phyloP scores from a whole-genome alignment of 257 asterid species.

The Pogostemon cablin region DNA sequence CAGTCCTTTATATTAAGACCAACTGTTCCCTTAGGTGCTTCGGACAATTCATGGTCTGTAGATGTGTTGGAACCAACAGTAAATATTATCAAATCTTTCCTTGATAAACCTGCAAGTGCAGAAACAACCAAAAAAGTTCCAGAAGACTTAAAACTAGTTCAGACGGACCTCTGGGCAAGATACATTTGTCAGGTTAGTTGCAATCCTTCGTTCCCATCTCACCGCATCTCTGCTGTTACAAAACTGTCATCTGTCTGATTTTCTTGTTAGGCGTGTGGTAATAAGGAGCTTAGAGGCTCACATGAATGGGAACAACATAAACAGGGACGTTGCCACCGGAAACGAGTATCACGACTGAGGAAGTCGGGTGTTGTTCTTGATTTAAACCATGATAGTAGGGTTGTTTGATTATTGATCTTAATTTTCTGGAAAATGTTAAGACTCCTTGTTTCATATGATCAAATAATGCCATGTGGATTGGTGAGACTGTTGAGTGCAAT shows the following conservation, averaged over 20 bases:
- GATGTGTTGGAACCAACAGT: constrained; percentile 69
- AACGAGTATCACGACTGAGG: constrained; percentile 63
- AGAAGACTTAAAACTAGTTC: constrained; percentile 38
- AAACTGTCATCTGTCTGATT: neutral
- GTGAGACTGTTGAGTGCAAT: too few species aligned
- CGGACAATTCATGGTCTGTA: constrained; percentile 57
- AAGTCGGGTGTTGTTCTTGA: constrained; percentile 36
- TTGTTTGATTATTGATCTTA: neutral
- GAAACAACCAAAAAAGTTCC: constrained; percentile 33
- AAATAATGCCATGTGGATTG: neutral
- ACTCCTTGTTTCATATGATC: neutral
- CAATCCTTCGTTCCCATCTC: neutral
- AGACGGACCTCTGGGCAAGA: constrained; percentile 79
- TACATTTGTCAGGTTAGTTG: constrained; percentile 67
- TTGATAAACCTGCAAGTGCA: constrained; percentile 29
- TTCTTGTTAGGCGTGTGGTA: constrained; percentile 67
- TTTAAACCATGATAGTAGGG: constrained; percentile 10
- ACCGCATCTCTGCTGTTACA: neutral
- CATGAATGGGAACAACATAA: constrained; percentile 93
- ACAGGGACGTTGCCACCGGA: constrained; percentile 80
- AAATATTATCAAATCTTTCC: constrained; percentile 59
- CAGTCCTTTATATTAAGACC: constrained; percentile 15
- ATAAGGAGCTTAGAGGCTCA: constrained; percentile 81
- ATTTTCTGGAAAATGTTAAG: neutral
- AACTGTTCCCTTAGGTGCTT: constrained; percentile 40